Conservation (phyloP, 495 filamentous ascomycete genomes). For the Hyaloscypha bicolor region DNA sequence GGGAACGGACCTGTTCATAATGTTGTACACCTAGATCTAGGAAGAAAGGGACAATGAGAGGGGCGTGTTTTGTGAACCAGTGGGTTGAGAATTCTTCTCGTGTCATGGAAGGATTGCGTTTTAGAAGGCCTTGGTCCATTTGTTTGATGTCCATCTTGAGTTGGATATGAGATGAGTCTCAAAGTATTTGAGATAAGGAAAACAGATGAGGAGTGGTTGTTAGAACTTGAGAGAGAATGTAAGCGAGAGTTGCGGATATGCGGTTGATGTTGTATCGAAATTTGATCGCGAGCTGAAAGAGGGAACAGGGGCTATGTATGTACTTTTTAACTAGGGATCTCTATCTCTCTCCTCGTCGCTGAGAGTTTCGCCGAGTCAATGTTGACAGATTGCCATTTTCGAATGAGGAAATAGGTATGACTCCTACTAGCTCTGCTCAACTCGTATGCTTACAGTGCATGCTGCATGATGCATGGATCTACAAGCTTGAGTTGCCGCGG, state of each 20-base stretch:
- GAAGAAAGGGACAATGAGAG: slow-evolving; percentile 18
- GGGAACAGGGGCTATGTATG: background rate
- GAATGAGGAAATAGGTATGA: no score
- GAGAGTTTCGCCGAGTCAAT: no score
- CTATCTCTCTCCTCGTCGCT: background rate
- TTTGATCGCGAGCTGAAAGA: background rate
- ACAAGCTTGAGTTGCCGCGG: no score
- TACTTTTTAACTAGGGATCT: background rate
- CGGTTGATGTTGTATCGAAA: no score
- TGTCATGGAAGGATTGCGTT: slow-evolving; percentile 22
- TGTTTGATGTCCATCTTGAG: background rate
- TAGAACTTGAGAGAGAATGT: no score
- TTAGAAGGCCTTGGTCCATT: slow-evolving; percentile 23
- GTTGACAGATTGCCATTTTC: no score
- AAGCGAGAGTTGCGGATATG: no score
- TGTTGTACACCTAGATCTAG: slow-evolving; percentile 13
- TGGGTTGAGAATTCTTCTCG: slow-evolving; percentile 23
- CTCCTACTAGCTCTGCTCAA: no score
- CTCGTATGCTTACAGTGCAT: no score
- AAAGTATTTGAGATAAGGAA: no score
- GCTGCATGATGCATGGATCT: no score
- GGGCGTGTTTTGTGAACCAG: slow-evolving; percentile 22
- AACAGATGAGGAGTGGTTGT: no score
- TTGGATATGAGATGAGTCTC: background rate
- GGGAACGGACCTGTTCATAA: slow-evolving; percentile 21